Conservation (phyloP, 2,329 filamentous ascomycete genomes). For the Orbilia blumenaviensis region DNA sequence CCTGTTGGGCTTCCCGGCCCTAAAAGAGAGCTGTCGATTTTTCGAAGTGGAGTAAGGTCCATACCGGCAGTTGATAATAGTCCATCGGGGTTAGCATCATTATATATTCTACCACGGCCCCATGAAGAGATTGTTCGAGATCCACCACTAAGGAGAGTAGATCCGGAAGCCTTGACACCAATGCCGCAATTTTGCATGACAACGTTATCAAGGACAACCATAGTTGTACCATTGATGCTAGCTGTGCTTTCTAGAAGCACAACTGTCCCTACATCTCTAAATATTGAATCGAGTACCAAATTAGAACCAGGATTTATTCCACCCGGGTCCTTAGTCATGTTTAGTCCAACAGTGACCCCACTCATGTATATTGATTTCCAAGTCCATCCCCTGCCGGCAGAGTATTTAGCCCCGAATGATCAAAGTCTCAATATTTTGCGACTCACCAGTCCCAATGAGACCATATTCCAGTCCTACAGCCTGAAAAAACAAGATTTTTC, state of each 20-base stretch:
- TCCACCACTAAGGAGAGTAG: neutral
- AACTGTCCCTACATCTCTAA: neutral
- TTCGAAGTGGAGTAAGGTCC: neutral
- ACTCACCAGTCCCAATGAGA: constrained; percentile 70
- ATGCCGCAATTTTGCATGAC: neutral
- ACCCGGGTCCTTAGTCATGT: neutral
- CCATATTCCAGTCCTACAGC: constrained; percentile 65
- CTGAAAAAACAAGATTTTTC: constrained; percentile 67
- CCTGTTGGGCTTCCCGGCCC: constrained; percentile 66
- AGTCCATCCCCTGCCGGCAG: constrained; percentile 64
- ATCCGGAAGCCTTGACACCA: neutral
- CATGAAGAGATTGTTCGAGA: neutral
- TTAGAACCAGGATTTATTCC: neutral
- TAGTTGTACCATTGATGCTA: neutral
- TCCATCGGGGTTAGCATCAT: constrained; percentile 64
- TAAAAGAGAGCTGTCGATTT: neutral
- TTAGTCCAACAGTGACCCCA: neutral
- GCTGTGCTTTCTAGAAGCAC: neutral
- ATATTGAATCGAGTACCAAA: constrained; percentile 3
- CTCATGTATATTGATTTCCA: constrained; percentile 8
- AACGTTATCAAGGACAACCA: neutral
- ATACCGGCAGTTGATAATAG: constrained; percentile 63
- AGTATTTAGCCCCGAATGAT: constrained; percentile 38
- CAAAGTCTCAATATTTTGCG: constrained; percentile 59
- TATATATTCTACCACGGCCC: neutral